Base-by-base conservation (phyloP, 2,329 filamentous ascomycete species). In the Trichoderma afroharzianum region DNA sequence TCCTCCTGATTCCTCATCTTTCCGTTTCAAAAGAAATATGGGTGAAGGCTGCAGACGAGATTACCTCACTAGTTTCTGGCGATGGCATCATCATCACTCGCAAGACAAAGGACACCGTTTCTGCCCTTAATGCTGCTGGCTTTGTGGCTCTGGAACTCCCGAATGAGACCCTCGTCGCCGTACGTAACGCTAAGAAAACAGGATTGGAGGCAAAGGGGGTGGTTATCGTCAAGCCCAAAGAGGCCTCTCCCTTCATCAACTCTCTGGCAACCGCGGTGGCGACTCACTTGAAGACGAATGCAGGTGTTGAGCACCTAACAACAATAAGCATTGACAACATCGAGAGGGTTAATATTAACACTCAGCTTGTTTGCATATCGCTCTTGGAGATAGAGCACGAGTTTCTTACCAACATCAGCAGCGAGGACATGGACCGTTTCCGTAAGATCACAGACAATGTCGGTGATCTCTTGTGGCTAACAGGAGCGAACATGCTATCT, bases 401-500 rank as follows among this genome's bases (percentile, higher is more conserved):
- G 30, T 69, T 69, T 9, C 39, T 69, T n/a, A 30, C 67, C 1
- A 69, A 57, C 1, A 69, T 69, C 28, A 69, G 57, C 57, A 62
- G 36, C 15, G 67, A 69, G 6, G 57, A 62, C 18, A 69, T 69
- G 57, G 28, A 69, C 9, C 67, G 39, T 18, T 62, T 69, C 36
- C 67, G 67, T 21, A 69, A 62, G 15, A 62, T 69, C 11, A 69
- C 57, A 11, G 57, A 69, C 30, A 50, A 50, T 0, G 57, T 69
- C 5, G 43, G 57, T 7, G 39, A 61, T 6, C 67, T 69, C 39
- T 30, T 69, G n/a, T 62, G 67, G 57, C 39, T 69, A 5, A 69
- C 57, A 0, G 57, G 67, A 53, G 67, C 57, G 12, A 62, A 69
- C 14, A 69, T 69, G 67, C 39, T 69, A 4, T 69, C 67, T 53